phyloP scores from a whole-genome alignment of 1,139 yeast genomes.

The Hansenula anomala region DNA sequence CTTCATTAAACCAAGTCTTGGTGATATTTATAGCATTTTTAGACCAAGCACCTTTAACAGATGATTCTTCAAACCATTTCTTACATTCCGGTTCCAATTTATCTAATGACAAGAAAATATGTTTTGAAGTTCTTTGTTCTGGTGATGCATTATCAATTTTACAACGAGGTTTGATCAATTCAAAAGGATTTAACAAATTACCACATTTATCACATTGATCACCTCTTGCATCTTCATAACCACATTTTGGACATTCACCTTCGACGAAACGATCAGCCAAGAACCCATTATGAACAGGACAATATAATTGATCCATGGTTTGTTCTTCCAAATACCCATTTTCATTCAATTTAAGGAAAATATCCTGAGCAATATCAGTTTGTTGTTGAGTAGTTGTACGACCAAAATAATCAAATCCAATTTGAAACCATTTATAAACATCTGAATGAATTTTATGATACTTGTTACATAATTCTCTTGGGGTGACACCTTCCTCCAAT shows the following conservation, averaged over 20 bases:
- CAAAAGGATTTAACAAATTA: slow-evolving; percentile 80
- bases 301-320: slow-evolving; percentile 83
- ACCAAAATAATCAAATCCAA: slow-evolving; percentile 92
- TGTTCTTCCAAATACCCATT: slow-evolving; percentile 83
- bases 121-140: slow-evolving; percentile 74
- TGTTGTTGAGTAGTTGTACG: slow-evolving; percentile 91
- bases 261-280: slow-evolving; percentile 96
- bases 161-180: slow-evolving; percentile 91
- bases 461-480: slow-evolving; percentile 84
- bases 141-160: slow-evolving; percentile 85
- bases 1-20: slow-evolving; percentile 89
- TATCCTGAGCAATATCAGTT: slow-evolving; percentile 94
- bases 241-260: slow-evolving; percentile 95
- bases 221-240: slow-evolving; percentile 95
- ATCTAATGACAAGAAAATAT: slow-evolving; percentile 77
- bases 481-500: slow-evolving; percentile 85
- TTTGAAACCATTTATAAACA: slow-evolving; percentile 95
- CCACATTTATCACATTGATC: slow-evolving; percentile 99
- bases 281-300: slow-evolving; percentile 85
- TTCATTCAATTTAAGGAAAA: slow-evolving; percentile 67
- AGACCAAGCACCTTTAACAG: slow-evolving; percentile 82
- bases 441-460: slow-evolving; percentile 82
- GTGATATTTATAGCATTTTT: slow-evolving; percentile 86
- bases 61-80: slow-evolving; percentile 67
- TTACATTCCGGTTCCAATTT: slow-evolving; percentile 73